Conservation (phyloP, 139 green algal genomes). For the Tetradesmus obliquus region DNA sequence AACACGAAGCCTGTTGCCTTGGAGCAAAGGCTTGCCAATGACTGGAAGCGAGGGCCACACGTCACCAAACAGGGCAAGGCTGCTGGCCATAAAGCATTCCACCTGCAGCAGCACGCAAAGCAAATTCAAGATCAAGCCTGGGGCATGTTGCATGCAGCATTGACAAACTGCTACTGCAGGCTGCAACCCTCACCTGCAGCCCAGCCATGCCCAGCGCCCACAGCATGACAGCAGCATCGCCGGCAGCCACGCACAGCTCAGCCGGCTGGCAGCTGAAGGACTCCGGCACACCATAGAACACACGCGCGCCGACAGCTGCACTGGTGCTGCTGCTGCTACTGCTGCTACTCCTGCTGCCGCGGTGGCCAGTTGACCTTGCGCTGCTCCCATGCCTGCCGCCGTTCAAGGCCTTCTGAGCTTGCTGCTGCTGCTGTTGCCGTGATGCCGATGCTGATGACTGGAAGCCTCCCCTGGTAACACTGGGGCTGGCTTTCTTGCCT, state of each 20-base stretch:
- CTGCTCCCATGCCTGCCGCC: neutral
- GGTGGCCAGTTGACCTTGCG: neutral
- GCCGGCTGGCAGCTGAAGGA: neutral
- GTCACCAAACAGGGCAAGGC: neutral
- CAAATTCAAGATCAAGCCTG: too few relatives aligned
- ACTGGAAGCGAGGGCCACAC: neutral
- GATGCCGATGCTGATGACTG: neutral
- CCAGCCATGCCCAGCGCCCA: conserved; percentile 11
- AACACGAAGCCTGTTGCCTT: too few relatives aligned
- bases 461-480: neutral
- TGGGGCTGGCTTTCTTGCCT: neutral
- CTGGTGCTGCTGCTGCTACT: conserved; percentile 26
- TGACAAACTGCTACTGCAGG: too few relatives aligned
- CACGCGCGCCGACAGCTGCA: neutral
- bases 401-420: neutral
- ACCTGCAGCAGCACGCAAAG: neutral
- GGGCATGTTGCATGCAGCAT: too few relatives aligned
- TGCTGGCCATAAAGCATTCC: neutral
- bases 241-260: neutral
- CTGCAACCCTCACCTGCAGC: conserved; percentile 18
- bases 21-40: too few relatives aligned
- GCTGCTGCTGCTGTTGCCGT: neutral
- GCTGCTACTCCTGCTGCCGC: neutral
- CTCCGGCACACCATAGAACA: conserved; percentile 21
- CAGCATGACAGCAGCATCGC: conserved; percentile 31